A percentile compares a stretch with the other conserved stretches of the same genome.
These are phyloP conservation scores for Biscogniauxia mediterranea DNA, from an alignment of 2,329 filamentous ascomycete genomes.

Conservation along the genomic window DNA sequence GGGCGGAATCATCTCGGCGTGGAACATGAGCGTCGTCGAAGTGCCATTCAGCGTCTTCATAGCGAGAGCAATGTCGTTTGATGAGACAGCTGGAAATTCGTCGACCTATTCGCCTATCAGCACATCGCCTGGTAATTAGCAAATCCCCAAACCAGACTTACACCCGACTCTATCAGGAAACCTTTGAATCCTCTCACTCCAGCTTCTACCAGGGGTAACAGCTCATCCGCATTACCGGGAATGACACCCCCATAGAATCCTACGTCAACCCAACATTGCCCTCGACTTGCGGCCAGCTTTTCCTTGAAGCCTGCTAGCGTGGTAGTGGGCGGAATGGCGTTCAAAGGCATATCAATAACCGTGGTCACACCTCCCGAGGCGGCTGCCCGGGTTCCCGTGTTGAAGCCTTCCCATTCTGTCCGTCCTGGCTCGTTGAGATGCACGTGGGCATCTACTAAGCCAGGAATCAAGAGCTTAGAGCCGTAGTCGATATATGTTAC, in stretches of 20 bases:
- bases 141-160: constrained; percentile 45
- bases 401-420: constrained; percentile 98
- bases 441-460: constrained; percentile 93
- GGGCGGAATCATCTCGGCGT: constrained; percentile 96
- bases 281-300: constrained; percentile 79
- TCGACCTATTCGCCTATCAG: constrained; percentile 62
- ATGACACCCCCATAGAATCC: constrained; percentile 96
- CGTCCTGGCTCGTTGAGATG: constrained; percentile 96
- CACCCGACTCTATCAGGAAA: constrained; percentile 94
- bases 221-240: constrained; percentile 78
- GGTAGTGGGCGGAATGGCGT: constrained; percentile 94
- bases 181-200: constrained; percentile 97
- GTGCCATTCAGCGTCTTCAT: constrained; percentile 78
- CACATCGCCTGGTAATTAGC: constrained; percentile 14
- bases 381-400: constrained; percentile 88
- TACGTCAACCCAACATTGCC: constrained; percentile 98
- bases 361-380: constrained; percentile 96
- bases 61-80: constrained; percentile 73
- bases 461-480: constrained; percentile 80
- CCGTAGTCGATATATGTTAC: constrained; percentile 81
- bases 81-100: constrained; percentile 90
- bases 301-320: constrained; percentile 78
- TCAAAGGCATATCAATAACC: constrained; percentile 95
- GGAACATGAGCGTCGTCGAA: constrained; percentile 95
- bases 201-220: constrained; percentile 76